phyloP scores from a whole-genome alignment of 1,139 yeast species.

The Yamadazyma siamensis region DNA sequence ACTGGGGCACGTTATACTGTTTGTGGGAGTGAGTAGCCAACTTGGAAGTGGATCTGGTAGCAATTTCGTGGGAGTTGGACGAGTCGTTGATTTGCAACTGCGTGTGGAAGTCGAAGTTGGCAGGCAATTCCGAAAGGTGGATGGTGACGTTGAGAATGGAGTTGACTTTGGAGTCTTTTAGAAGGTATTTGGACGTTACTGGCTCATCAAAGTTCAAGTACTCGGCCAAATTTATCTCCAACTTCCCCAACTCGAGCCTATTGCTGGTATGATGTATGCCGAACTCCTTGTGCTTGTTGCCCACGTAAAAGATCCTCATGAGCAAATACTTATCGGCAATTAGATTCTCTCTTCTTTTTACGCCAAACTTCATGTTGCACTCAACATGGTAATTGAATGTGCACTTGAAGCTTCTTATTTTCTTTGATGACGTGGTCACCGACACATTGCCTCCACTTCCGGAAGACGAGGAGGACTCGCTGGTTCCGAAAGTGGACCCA shows the following conservation, averaged over 20 bases:
- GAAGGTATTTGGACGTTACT: constrained; percentile 57
- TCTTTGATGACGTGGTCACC: constrained; percentile 31
- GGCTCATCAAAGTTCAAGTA: constrained; percentile 57
- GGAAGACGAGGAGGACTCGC: constrained; percentile 1
- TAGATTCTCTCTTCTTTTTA: constrained; percentile 33
- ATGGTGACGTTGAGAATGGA: constrained; percentile 59
- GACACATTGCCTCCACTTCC: constrained; percentile 24
- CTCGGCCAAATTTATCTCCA: constrained; percentile 70
- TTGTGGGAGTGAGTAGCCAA: constrained; percentile 3
- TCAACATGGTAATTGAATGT: constrained; percentile 33
- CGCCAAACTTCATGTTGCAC: constrained; percentile 40
- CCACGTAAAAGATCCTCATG: constrained; percentile 35
- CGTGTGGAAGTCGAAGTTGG: constrained; percentile 42
- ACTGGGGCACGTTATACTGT: constrained; percentile 31
- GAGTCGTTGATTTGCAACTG: constrained; percentile 34
- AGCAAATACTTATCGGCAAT: constrained; percentile 37
- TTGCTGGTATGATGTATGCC: constrained; percentile 11
- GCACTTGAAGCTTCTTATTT: constrained; percentile 43
- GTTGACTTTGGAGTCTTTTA: constrained; percentile 78
- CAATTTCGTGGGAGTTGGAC: constrained; percentile 5
- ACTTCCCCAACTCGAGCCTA: constrained; percentile 54
- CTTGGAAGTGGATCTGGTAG: constrained; percentile 4
- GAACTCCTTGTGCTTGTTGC: constrained; percentile 36
- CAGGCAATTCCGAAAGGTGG: constrained; percentile 38
- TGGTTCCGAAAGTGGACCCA: not conserved